These are phyloP conservation scores for Arthonia radiata DNA, from an alignment of 495 filamentous ascomycete genomes.

Conservation along the genomic window DNA sequence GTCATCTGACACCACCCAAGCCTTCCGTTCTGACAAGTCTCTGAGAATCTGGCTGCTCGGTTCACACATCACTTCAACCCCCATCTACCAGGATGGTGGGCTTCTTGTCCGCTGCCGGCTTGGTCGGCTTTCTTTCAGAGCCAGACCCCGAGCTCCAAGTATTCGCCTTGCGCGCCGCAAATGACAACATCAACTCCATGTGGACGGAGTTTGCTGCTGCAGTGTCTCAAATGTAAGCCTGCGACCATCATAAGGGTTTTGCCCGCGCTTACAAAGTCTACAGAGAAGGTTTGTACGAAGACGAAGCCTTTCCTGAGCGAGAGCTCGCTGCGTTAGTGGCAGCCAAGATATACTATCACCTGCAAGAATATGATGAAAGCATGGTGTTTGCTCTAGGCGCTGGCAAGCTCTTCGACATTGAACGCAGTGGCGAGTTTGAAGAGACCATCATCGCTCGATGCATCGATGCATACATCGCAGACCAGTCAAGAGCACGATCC, in stretches of 20 bases:
- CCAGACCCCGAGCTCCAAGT: slow-evolving; percentile 77
- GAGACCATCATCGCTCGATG: slow-evolving; percentile 98
- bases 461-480: slow-evolving; percentile 92
- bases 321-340: slow-evolving; percentile 84
- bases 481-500: too few species aligned
- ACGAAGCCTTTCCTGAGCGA: slow-evolving; percentile 79
- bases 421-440: slow-evolving; percentile 83
- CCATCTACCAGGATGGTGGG: slow-evolving; percentile 54
- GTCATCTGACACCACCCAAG: too few species aligned
- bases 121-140: slow-evolving; percentile 88
- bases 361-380: slow-evolving; percentile 96
- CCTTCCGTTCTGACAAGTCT: too few species aligned
- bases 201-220: slow-evolving; percentile 92
- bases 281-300: slow-evolving; percentile 93
- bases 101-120: slow-evolving; percentile 76
- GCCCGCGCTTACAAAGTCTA: slow-evolving; percentile 10
- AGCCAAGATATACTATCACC: slow-evolving; percentile 95
- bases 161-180: slow-evolving; percentile 80
- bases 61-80: too few species aligned
- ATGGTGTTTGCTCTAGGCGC: slow-evolving; percentile 95
- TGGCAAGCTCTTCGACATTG: slow-evolving; percentile 82
- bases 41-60: too few species aligned
- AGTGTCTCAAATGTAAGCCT: slow-evolving; percentile 72
- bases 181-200: slow-evolving; percentile 82
- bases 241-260: not conserved